Conservation (phyloP, 176 grass and related monocot species). For the Aegilops longissima region DNA sequence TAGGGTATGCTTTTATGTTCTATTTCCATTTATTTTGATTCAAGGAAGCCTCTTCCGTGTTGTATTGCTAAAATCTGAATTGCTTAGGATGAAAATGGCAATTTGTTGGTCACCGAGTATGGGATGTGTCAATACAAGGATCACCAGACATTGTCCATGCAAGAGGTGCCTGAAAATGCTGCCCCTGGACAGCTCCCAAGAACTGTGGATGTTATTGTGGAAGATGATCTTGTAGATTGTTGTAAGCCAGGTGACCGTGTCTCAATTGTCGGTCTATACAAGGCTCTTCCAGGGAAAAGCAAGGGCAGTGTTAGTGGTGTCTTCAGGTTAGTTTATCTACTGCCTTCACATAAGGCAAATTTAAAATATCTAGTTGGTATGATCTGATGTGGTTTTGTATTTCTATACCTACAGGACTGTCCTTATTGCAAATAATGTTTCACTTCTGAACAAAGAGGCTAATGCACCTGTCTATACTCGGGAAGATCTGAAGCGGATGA, state of each 20-base stretch:
- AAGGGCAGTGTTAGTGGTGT: constrained; percentile 98
- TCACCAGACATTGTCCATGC: constrained; percentile 94
- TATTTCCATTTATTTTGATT: background rate
- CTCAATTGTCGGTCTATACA: constrained; percentile 90
- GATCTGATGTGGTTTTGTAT: constrained; percentile 28
- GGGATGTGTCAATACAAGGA: constrained; percentile 97
- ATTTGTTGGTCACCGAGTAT: constrained; percentile 91
- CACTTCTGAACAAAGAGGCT: constrained; percentile 96
- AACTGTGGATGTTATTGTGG: constrained; percentile 89
- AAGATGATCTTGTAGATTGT: constrained; percentile 98
- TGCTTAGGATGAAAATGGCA: constrained; percentile 85
- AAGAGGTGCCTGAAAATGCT: constrained; percentile 99
- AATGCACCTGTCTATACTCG: constrained; percentile 86
- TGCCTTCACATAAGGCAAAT: background rate
- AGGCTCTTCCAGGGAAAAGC: constrained; percentile 96
- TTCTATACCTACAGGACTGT: constrained; percentile 63
- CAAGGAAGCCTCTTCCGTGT: background rate
- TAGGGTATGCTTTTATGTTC: constrained; percentile 52
- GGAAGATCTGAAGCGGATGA: constrained; percentile 85
- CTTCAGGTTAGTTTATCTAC: constrained; percentile 66
- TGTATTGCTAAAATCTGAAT: constrained; percentile 10
- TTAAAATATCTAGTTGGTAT: background rate
- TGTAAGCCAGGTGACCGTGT: constrained; percentile 98
- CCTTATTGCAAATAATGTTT: constrained; percentile 90
- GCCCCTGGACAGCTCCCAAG: constrained; percentile 94